Base-by-base conservation (phyloP, 2,329 filamentous ascomycete species). In the Zymoseptoria tritici region DNA sequence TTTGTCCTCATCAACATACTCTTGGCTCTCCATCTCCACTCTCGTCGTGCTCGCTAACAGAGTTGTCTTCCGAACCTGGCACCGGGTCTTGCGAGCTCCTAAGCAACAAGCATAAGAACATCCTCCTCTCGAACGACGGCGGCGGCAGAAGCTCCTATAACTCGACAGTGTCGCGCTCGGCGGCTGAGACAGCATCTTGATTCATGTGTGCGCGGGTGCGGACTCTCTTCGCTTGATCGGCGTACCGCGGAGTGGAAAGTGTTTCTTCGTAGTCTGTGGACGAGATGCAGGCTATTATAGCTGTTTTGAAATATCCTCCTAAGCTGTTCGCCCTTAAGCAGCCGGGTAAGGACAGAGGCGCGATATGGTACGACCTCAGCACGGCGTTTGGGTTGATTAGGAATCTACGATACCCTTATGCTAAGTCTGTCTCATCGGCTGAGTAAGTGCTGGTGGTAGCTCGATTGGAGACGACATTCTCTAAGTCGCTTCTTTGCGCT, bases 191-290 rank as follows among this genome's bases (percentile, higher is more conserved):
- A 68, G 91, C 89, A 75, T 97, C 92, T 77, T 99, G 91, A 78
- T 99, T 99, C 77, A 97, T 90, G 31, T 92, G 86, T 24, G 94
- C 94, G 55, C 91, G 88, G 36, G 92, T 97, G 71, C 92, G 91
- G 77, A 99, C 99, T 59, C 89, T 88, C 80, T 99, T 99, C 62
- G 94, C 94, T 76, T 97, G 93, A 74, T 99, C 93, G 20, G 94
- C 94, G 74, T 99, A 99, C 49, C 94, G 90, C 11, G 99, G 84
- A 0, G 94, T 99, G 2, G 91, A 96, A 1, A 99, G 83, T 0
- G 94, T 99, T 74, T 99, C 94, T 59, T 99, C 94, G 72, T 99
- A 97, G 77, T 99, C 94, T 0, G 90, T 87, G 0, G 94, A 94
- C 4, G 91, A 88, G 67, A 99, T 96, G 74, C 94, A 97, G 9